Conservation (phyloP, 306 rosid genomes). For the Aeschynomene evenia region DNA sequence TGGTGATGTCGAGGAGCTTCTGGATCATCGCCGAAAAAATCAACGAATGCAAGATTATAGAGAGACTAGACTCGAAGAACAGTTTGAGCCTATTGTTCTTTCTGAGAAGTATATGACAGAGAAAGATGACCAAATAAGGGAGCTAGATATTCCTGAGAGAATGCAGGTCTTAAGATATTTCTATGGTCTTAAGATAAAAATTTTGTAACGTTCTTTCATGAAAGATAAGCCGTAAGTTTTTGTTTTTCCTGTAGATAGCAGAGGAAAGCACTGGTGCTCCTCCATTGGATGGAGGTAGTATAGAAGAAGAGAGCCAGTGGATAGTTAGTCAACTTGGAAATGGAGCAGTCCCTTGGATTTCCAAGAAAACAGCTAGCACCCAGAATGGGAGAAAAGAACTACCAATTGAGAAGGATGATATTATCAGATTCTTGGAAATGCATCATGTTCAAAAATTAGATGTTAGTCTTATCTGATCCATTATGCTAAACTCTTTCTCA, state of each 20-base stretch:
- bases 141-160: slow-evolving; percentile 87
- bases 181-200: neutral
- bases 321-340: slow-evolving; percentile 57
- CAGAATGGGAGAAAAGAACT: slow-evolving; percentile 40
- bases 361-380: slow-evolving; percentile 41
- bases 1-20: slow-evolving; percentile 85
- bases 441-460: slow-evolving; percentile 88
- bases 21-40: slow-evolving; percentile 58
- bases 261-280: slow-evolving; percentile 88
- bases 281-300: slow-evolving; percentile 56
- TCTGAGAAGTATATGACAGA: slow-evolving; percentile 91
- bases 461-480: slow-evolving; percentile 53
- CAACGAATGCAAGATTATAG: slow-evolving; percentile 56
- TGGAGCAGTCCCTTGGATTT: slow-evolving; percentile 65
- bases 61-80: slow-evolving; percentile 87
- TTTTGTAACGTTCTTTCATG: neutral
- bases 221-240: slow-evolving; percentile 6
- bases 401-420: slow-evolving; percentile 56
- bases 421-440: slow-evolving; percentile 81
- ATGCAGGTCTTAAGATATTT: slow-evolving; percentile 68
- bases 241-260: slow-evolving; percentile 45
- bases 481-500: neutral
- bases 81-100: slow-evolving; percentile 85
- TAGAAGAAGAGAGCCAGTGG: slow-evolving; percentile 80
- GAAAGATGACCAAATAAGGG: slow-evolving; percentile 81